Conservation (phyloP, 352 stramenopile species). For the Globisporangium spinosum region DNA sequence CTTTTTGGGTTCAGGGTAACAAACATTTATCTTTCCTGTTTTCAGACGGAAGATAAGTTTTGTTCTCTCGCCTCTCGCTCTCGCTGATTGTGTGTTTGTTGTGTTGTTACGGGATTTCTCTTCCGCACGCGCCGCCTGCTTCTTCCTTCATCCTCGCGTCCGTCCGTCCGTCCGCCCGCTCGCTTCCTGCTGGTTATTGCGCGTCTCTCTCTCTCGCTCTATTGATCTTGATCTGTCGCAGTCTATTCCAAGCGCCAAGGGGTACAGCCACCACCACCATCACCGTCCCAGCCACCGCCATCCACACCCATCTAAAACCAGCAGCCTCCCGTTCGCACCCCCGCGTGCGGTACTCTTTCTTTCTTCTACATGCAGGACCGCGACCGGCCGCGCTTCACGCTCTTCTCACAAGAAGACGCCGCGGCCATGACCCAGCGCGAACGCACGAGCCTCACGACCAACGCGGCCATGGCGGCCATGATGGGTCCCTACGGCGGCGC, state of each 20-base stretch:
- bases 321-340: background rate
- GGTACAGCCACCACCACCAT: background rate
- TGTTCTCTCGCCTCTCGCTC: too few species aligned
- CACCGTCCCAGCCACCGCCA: background rate
- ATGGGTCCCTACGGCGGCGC: background rate
- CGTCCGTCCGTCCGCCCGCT: background rate
- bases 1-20: background rate
- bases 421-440: slow-evolving; percentile 69
- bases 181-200: background rate
- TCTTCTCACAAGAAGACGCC: slow-evolving; percentile 69
- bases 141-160: background rate
- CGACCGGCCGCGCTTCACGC: slow-evolving; percentile 61
- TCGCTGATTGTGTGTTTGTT: background rate
- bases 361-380: slow-evolving; percentile 17
- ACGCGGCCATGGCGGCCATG: background rate
- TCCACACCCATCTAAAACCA: background rate
- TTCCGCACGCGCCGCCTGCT: background rate
- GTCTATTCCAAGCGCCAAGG: background rate
- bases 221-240: background rate
- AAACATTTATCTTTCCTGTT: background rate
- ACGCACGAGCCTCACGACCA: slow-evolving; percentile 33
- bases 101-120: background rate
- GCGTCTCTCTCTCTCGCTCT: background rate
- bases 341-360: background rate
- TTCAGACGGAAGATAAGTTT: too few species aligned